Evolutionary conservation across 129 eudicot genomes (phyloP).

Genomic region (Flaveria linearis): DNA sequence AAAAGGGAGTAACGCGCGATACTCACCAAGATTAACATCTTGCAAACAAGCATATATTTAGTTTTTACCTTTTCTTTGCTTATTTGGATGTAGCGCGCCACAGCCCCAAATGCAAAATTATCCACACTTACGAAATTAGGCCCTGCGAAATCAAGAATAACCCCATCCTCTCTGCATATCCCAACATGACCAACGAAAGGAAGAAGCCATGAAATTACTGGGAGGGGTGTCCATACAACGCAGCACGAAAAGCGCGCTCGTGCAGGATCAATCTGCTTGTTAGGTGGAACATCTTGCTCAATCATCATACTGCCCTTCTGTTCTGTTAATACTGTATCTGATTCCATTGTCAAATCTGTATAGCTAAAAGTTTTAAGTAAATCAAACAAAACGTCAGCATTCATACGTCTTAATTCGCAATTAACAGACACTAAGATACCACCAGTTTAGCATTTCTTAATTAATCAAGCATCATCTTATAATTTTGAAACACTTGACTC

Average conservation of each 20-base stretch:
- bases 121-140: slow-evolving; percentile 25
- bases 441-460: not conserved
- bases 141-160: slow-evolving; percentile 23
- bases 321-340: too few species aligned
- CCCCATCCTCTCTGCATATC: slow-evolving; percentile 25
- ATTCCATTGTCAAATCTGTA: too few species aligned
- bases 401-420: too few species aligned
- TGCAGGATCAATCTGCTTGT: slow-evolving; percentile 16
- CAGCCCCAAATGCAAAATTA: slow-evolving; percentile 28
- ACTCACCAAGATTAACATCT: not conserved
- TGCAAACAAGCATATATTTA: not conserved
- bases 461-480: too few species aligned
- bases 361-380: too few species aligned
- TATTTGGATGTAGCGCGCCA: slow-evolving; percentile 18
- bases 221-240: slow-evolving; percentile 32
- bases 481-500: too few species aligned
- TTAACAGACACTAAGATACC: too few species aligned
- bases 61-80: slow-evolving; percentile 24
- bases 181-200: slow-evolving; percentile 29
- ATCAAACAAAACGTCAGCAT: too few species aligned
- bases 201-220: slow-evolving; percentile 25
- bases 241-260: slow-evolving; percentile 15
- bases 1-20: not conserved
- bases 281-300: too few species aligned
- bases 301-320: too few species aligned